phyloP scores from a whole-genome alignment of 2,329 filamentous ascomycete genomes.

The Microsporum ferrugineum region DNA sequence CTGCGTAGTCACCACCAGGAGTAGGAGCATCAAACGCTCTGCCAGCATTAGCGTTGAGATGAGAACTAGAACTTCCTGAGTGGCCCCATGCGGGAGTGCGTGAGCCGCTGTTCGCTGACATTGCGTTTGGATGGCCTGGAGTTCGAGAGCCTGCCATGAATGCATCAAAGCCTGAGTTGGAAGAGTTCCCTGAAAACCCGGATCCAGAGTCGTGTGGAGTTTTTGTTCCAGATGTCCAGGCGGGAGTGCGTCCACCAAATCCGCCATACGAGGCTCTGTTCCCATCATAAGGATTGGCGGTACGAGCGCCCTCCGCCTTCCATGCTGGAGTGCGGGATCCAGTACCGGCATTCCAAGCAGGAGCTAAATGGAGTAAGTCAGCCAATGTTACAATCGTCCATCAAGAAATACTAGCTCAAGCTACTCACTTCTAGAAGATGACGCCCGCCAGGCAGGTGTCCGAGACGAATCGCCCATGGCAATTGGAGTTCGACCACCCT shows the following conservation, averaged over 20 bases:
- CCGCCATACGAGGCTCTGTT: conserved; percentile 69
- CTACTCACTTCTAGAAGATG: conserved; percentile 49
- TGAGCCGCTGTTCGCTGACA: conserved; percentile 23
- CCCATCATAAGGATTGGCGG: conserved; percentile 52
- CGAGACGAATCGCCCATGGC: conserved; percentile 50
- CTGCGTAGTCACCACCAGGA: conserved; percentile 54
- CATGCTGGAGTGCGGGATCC: conserved; percentile 42
- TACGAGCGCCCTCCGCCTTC: conserved; percentile 46
- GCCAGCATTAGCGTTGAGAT: conserved; percentile 21
- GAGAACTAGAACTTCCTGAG: conserved; percentile 20
- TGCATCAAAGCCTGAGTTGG: conserved; percentile 55
- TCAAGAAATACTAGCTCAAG: background rate
- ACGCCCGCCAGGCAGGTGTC: conserved; percentile 57
- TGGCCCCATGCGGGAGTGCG: conserved; percentile 37
- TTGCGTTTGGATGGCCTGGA: conserved; percentile 56
- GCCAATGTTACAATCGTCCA: background rate
- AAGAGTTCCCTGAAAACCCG: conserved; percentile 46
- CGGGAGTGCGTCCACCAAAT: conserved; percentile 56
- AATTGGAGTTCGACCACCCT: conserved; percentile 58
- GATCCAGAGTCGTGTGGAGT: conserved; percentile 61
- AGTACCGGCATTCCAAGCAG: conserved; percentile 32
- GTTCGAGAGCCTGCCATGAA: conserved; percentile 65
- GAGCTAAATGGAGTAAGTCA: conserved; percentile 20
- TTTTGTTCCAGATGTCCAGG: conserved; percentile 67
- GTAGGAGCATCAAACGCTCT: conserved; percentile 61